Evolutionary conservation across 2,329 filamentous ascomycete genomes (phyloP), one percentile per base, ranked within the genome.

Genomic region (Paracoccidioides brasiliensis): DNA sequence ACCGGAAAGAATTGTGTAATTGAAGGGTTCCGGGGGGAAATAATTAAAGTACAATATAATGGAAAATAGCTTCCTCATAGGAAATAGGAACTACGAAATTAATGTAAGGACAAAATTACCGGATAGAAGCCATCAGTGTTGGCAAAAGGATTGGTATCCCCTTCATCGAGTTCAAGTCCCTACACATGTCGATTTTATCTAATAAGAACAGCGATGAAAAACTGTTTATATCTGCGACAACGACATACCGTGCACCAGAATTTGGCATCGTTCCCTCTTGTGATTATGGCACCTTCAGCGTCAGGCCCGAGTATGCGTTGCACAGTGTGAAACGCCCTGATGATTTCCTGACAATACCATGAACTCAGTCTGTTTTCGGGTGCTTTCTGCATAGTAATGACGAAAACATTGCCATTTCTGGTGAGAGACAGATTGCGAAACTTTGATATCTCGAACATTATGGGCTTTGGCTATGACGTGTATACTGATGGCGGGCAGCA

Each of bases 51-150:
- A 30, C 32, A 30, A 32, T 14, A 15, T 4, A 48, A 30, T 37
- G 10, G 33, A 5, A 42, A 38, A 48, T 33, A 3, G 22, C 22
- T 22, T 22, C 8, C 12, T 33, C 44, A 14, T 46, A 12, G 10
- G 12, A 46, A 1, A 22, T 22, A 22, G 22, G 22, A 22, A 22
- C 22, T 22, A 22, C 22, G 22, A 22, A 22, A 22, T 22, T 66
- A 66, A 62, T 63, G 73, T 54, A 68, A 72, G 2, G 72, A 73
- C 44, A 68, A 72, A 48, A 74, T 73, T 22, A 80, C 80, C 53
- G 81, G 80, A 9, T 76, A 78, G 55, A 82, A 84, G 32, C 72
- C 74, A 61, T 77, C 80, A 14, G 74, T 73, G 42, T 84, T 82
- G 67, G 75, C 81, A 55, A 75, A 77, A 32, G 77, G 75, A 60